Base-by-base conservation (phyloP, 768 basidiomycete genomes). In the Leccinum subtestaceum region DNA sequence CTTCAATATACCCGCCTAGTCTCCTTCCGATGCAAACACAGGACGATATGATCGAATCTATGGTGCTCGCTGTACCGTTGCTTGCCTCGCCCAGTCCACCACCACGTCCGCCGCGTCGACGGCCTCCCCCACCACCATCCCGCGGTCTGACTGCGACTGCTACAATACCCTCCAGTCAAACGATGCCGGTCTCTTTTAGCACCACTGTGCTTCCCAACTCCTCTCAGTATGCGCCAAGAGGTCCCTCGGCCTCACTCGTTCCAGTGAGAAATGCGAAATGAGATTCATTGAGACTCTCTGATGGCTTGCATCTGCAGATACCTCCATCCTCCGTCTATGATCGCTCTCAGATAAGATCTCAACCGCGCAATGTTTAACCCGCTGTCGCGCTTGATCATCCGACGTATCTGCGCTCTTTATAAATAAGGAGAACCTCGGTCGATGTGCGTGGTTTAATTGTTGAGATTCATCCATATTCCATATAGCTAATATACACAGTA, bases 1-100 rank as follows among this genome's bases (percentile, higher is more conserved):
- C 82, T 50, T 82, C 84, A 0, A 76, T 82, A 29, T 81, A 83
- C 61, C 79, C 82, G 9, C 70, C 77, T 1, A 78, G 74, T 57
- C 65, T 83, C 15, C 77, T 78, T 25, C 71, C 72, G 13, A 63
- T 56, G 38, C 72, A 73, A n/a, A 46, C 27, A 7, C 58, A 58
- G 36, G n/a, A 25, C 19, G 13, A 55, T 4, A 15, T 10, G 15
- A 53, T 34, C 15, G 75, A 76, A 47, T 70, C 52, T n/a, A 34
- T 53, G 15, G 19, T 58, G 43, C 21, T 51, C 21, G 51, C 62
- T 25, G 25, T 53, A 10, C 49, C 54, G 15, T 32, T 48, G 25
- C 15, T 31, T 23, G 9, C 59, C 15, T 23, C 58, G 51, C 57
- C 52, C 56, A 36, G 23, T 52, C 50, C 63, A 25, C 63, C 63